A percentile compares a stretch with the other conserved stretches of the same genome.
Conservation (phyloP, 208 protist species). For the Phytomonas sp. region DNA sequence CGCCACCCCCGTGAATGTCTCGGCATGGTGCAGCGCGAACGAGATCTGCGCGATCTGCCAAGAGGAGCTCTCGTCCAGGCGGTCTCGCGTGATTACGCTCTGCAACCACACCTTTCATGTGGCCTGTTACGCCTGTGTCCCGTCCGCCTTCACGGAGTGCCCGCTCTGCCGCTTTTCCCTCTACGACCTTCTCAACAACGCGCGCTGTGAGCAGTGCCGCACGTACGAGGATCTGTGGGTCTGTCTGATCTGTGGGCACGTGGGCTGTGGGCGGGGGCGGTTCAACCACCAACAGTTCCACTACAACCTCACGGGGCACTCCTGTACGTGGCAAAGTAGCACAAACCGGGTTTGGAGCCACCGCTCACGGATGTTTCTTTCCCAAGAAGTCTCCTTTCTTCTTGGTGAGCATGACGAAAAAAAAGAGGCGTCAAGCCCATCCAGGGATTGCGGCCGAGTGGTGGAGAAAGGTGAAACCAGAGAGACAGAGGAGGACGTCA, state of each 20-base stretch:
- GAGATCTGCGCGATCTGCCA: slow-evolving; percentile 70
- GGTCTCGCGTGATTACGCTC: slow-evolving; percentile 47
- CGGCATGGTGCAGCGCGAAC: slow-evolving; percentile 6
- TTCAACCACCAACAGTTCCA: slow-evolving; percentile 46
- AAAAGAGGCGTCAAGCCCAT: background rate
- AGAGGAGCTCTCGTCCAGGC: slow-evolving; percentile 30
- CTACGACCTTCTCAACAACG: slow-evolving; percentile 56
- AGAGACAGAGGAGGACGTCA: background rate
- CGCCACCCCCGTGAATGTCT: background rate
- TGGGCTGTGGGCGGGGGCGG: slow-evolving; percentile 55
- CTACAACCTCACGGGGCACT: slow-evolving; percentile 55
- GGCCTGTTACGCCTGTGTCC: slow-evolving; percentile 47
- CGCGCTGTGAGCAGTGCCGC: slow-evolving; percentile 55
- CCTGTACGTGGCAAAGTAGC: slow-evolving; percentile 58
- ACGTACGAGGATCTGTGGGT: slow-evolving; percentile 75
- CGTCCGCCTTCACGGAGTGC: slow-evolving; percentile 39
- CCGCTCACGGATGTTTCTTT: slow-evolving; percentile 51
- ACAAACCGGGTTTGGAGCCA: slow-evolving; percentile 67
- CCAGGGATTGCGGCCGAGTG: background rate
- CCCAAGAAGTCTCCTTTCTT: slow-evolving; percentile 68
- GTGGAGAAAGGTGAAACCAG: background rate
- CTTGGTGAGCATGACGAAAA: slow-evolving; percentile 18
- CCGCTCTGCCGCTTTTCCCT: slow-evolving; percentile 79
- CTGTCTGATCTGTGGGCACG: slow-evolving; percentile 77
- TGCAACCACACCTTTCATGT: slow-evolving; percentile 75